Percentiles rank a stretch among this genome's conserved stretches.
Conservation (phyloP, 1,139 yeast species). For the Yamadazyma mexicana region DNA sequence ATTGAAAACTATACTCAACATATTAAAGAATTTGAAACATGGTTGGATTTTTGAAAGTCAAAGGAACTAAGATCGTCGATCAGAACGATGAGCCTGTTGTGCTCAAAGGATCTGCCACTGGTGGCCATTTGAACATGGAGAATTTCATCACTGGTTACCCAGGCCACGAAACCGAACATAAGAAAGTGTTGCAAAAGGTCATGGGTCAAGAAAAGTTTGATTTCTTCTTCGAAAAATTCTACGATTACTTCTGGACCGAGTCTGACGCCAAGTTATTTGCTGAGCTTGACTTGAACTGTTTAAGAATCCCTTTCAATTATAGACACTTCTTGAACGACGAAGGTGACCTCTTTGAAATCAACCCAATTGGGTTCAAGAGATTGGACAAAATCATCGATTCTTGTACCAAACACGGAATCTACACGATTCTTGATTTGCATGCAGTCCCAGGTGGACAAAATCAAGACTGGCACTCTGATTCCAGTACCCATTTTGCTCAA, state of each 20-base stretch:
- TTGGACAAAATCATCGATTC: constrained; percentile 39
- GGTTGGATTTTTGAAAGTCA: constrained; percentile 18
- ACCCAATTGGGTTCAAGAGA: constrained; percentile 40
- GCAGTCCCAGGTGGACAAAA: constrained; percentile 51
- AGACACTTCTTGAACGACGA: constrained; percentile 45
- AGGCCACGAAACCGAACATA: constrained; percentile 49
- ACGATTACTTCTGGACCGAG: constrained; percentile 49
- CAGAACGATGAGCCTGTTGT: constrained; percentile 31
- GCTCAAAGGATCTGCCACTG: constrained; percentile 41
- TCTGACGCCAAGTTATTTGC: constrained; percentile 42
- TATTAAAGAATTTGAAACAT: constrained; percentile 18
- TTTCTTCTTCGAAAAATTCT: constrained; percentile 45
- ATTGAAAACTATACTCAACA: too few relatives aligned
- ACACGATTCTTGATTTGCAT: constrained; percentile 46
- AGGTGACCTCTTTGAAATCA: constrained; percentile 36
- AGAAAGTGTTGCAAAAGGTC: constrained; percentile 29
- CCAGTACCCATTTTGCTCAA: constrained; percentile 40
- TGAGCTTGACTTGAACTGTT: constrained; percentile 41
- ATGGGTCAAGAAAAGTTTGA: constrained; percentile 45
- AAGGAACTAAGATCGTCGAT: constrained; percentile 43
- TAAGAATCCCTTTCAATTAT: constrained; percentile 49
- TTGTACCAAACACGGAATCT: constrained; percentile 39
- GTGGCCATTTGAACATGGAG: constrained; percentile 51
- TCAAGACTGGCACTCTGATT: constrained; percentile 51
- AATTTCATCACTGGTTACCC: constrained; percentile 52